Percentiles rank a stretch among this genome's conserved stretches.
phyloP scores from a whole-genome alignment of 257 asterid genomes.

The Gentiana macrophylla region DNA sequence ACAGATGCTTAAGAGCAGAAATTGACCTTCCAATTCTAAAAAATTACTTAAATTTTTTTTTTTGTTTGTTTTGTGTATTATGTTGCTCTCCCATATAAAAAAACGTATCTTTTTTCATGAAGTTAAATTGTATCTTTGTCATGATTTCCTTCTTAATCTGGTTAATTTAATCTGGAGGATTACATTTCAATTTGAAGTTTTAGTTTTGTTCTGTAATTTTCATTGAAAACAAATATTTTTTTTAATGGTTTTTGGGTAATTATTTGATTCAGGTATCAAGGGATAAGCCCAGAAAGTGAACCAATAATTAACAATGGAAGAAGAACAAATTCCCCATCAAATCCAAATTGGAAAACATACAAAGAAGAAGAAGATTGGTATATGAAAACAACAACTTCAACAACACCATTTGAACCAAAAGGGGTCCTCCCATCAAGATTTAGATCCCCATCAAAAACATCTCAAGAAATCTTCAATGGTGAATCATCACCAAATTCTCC shows the following conservation, averaged over 20 bases:
- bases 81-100: too few species aligned
- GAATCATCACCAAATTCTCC: constrained; percentile 16
- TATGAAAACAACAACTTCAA: constrained; percentile 8
- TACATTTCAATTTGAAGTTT: background rate
- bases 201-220: background rate
- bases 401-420: constrained; percentile 13
- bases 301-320: constrained; percentile 16
- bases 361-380: constrained; percentile 17
- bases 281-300: constrained; percentile 18
- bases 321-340: constrained; percentile 10
- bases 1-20: constrained; percentile 10
- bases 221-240: too few species aligned
- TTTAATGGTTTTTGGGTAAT: too few species aligned
- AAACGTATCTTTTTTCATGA: background rate
- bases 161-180: background rate
- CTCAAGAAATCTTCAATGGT: constrained; percentile 12
- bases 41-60: too few species aligned
- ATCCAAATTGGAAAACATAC: constrained; percentile 12
- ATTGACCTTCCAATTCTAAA: constrained; percentile 1
- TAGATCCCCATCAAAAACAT: constrained; percentile 19
- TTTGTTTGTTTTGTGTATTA: too few species aligned
- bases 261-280: constrained; percentile 17
- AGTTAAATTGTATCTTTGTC: background rate
- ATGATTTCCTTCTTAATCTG: constrained; percentile 1
- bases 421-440: constrained; percentile 15